Base-by-base conservation (phyloP, 768 basidiomycete species). In the Leccinum imitatum region DNA sequence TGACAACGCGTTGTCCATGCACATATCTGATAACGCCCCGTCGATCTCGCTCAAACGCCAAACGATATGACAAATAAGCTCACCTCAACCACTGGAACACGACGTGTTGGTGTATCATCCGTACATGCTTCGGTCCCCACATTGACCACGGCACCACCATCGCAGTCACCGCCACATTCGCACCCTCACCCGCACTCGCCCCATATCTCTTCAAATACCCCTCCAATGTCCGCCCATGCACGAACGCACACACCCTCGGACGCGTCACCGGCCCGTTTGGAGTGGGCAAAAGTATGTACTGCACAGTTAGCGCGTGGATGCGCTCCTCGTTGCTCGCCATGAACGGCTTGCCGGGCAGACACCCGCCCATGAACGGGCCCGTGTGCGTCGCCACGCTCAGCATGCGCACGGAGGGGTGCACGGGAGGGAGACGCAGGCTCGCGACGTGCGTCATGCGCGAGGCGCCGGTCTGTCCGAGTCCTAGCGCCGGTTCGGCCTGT, bases 81-180 rank as follows among this genome's bases (percentile, higher is more conserved):
- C 21, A 53, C 77, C 78, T 70, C 33, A 79, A 63, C 81, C 80
- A 82, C 48, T 75, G 71, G 62, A 77, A 79, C 27, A 58, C 59
- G 1, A 58, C 65, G 9, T 60, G 41, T 8, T 73, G 68, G 13
- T 64, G 62, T 11, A 78, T 21, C 57, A 76, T 69, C 6, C 80
- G 66, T 52, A 79, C 71, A 10, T 75, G 60, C 5, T 52, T 51
- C 3, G 63, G 74, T 6, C 79, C 80, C 80, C 80, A 81, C 25
- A 67, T 67, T 2, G 64, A 60, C 80, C 80, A 81, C 1, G 62
- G 65, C 21, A 74, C 63, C 13, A 58, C 46, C 35, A 47, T 44
- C 23, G 3, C 31, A 25, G 44, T 21, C 8, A 15, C 23, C 15
- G 21, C 35, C 25, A 8, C 15, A 14, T 14, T 15, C 14, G 15